Conservation (phyloP, 805 yeast genomes). For the Candida peoriensis region DNA sequence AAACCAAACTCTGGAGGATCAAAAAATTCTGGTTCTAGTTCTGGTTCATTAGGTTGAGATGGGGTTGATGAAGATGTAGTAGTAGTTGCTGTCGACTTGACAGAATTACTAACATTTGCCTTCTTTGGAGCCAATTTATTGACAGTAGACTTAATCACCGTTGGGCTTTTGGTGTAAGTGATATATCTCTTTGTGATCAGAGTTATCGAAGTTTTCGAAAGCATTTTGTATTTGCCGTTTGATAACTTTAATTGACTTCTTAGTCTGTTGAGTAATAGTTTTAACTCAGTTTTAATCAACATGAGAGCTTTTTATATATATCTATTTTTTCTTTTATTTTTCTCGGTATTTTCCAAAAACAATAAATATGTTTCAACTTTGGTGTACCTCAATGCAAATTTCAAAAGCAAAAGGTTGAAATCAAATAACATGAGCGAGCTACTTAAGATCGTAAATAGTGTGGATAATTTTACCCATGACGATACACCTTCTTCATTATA, state of each 20-base stretch:
- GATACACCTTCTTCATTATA: constrained; percentile 1
- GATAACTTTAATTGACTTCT: too few relatives aligned
- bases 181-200: constrained; percentile 8
- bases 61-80: background rate
- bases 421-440: background rate
- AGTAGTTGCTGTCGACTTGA: background rate
- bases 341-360: too few relatives aligned
- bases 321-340: too few relatives aligned
- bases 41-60: background rate
- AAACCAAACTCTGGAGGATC: constrained; percentile 22
- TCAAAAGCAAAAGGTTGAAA: too few relatives aligned
- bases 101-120: background rate
- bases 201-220: too few relatives aligned
- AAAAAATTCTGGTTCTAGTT: constrained; percentile 4
- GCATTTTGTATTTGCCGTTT: too few relatives aligned
- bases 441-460: constrained; percentile 13
- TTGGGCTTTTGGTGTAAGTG: constrained; percentile 5
- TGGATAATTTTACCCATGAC: constrained; percentile 24
- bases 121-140: background rate
- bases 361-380: too few relatives aligned
- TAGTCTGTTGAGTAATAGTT: too few relatives aligned
- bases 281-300: too few relatives aligned
- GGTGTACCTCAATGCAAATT: too few relatives aligned
- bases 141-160: background rate
- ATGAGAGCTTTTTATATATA: too few relatives aligned